These are phyloP conservation scores for Rhododendron henanense DNA, from an alignment of 148 eudicot genomes.

Conservation along the genomic window DNA sequence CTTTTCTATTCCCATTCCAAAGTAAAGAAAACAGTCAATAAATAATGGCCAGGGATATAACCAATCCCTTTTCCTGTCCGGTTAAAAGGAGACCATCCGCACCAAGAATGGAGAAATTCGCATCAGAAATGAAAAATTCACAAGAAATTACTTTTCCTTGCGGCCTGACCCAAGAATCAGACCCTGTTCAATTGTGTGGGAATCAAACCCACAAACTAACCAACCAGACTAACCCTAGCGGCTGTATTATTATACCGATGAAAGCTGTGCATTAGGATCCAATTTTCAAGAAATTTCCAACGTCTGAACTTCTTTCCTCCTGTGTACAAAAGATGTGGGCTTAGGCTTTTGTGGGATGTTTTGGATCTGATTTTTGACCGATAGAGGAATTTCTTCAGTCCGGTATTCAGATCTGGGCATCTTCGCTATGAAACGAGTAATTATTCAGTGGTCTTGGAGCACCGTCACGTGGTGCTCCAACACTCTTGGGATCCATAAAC, in stretches of 20 bases:
- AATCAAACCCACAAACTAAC: neutral
- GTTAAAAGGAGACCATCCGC: too few species aligned
- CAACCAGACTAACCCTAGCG: neutral
- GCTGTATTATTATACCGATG: too few species aligned
- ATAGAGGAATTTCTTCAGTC: neutral
- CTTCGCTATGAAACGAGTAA: neutral
- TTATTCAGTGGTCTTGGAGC: neutral
- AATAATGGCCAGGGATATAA: too few species aligned
- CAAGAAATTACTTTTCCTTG: too few species aligned
- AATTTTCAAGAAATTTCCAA: neutral
- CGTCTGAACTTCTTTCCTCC: neutral
- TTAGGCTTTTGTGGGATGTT: neutral
- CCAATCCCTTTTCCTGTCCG: too few species aligned
- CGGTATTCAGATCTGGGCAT: neutral
- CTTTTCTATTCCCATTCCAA: too few species aligned
- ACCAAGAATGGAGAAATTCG: too few species aligned
- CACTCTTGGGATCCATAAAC: neutral
- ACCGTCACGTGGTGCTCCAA: neutral
- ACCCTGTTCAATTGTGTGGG: too few species aligned
- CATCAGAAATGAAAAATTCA: too few species aligned
- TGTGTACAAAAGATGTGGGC: neutral
- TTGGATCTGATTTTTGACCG: neutral
- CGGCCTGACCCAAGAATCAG: too few species aligned
- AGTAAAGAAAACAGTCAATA: too few species aligned
- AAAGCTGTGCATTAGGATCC: neutral